Conservation (phyloP, 2,329 filamentous ascomycete species). For the Cordyceps javanica region DNA sequence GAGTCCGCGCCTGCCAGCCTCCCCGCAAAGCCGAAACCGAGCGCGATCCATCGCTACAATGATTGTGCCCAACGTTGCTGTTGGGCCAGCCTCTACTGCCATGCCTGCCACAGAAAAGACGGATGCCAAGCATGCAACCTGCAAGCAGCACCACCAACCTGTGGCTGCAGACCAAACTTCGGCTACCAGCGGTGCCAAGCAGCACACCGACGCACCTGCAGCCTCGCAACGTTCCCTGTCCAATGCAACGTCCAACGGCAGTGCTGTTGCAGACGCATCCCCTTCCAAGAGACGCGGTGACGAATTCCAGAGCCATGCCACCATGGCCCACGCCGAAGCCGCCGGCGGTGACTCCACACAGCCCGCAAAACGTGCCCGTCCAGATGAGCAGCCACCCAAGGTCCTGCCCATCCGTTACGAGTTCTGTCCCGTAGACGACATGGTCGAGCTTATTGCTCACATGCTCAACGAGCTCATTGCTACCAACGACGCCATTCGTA, state of each 20-base stretch:
- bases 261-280: not conserved
- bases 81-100: not conserved
- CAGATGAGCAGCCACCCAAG: conserved; percentile 47
- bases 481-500: conserved; percentile 83
- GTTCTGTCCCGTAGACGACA: conserved; percentile 71
- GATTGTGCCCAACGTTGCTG: not conserved
- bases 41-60: not conserved
- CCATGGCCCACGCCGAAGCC: not conserved
- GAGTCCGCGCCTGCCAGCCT: not conserved
- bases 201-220: not conserved
- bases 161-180: not conserved
- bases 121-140: not conserved
- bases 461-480: conserved; percentile 95
- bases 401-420: conserved; percentile 71
- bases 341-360: conserved; percentile 17
- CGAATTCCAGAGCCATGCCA: not conserved
- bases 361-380: conserved; percentile 47
- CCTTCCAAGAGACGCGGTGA: conserved; percentile 9
- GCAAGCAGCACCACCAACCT: not conserved
- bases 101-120: not conserved
- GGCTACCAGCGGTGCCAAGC: not conserved
- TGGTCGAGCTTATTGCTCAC: conserved; percentile 84
- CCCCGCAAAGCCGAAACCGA: not conserved
- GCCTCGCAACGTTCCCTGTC: not conserved
- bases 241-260: not conserved